Percentiles rank a stretch among this genome's conserved stretches.
Evolutionary conservation across 495 filamentous ascomycete genomes (phyloP).

Genomic region (Penicillium odoratum): DNA sequence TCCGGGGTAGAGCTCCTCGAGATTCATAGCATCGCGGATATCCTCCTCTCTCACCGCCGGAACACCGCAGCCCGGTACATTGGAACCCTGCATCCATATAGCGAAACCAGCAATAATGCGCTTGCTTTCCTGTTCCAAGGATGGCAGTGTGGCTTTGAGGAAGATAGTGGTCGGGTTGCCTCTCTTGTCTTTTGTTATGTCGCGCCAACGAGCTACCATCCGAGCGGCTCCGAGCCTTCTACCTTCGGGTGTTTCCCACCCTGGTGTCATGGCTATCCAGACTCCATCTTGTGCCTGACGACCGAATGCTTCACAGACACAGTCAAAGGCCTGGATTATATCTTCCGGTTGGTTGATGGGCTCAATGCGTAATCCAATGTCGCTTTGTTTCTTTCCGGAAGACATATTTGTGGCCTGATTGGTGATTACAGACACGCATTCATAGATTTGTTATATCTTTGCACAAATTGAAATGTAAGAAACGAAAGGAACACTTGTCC

Average conservation of each 20-base stretch:
- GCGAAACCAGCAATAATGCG: constrained; percentile 39
- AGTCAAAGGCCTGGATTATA: constrained; percentile 10
- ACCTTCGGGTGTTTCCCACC: constrained; percentile 42
- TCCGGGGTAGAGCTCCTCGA: constrained; percentile 36
- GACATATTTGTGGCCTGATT: neutral
- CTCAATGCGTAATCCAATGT: neutral
- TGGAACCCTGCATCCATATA: constrained; percentile 38
- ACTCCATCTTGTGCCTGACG: constrained; percentile 38
- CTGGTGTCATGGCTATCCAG: constrained; percentile 45
- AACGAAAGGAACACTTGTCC: neutral
- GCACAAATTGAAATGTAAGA: neutral
- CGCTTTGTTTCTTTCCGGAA: neutral
- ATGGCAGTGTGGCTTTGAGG: constrained; percentile 43
- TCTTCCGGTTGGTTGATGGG: constrained; percentile 1
- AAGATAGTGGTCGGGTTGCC: constrained; percentile 43
- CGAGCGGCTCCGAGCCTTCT: constrained; percentile 23
- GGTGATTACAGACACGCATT: neutral
- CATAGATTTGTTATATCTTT: neutral
- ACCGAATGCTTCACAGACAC: constrained; percentile 35
- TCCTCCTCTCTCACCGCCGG: constrained; percentile 21
- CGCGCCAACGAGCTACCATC: constrained; percentile 32
- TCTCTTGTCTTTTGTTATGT: constrained; percentile 26
- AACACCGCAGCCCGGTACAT: constrained; percentile 38
- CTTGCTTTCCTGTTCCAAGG: constrained; percentile 8
- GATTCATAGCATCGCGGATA: constrained; percentile 19